Conservation (phyloP, 257 asterid species). For the Fraxinus anomala region DNA sequence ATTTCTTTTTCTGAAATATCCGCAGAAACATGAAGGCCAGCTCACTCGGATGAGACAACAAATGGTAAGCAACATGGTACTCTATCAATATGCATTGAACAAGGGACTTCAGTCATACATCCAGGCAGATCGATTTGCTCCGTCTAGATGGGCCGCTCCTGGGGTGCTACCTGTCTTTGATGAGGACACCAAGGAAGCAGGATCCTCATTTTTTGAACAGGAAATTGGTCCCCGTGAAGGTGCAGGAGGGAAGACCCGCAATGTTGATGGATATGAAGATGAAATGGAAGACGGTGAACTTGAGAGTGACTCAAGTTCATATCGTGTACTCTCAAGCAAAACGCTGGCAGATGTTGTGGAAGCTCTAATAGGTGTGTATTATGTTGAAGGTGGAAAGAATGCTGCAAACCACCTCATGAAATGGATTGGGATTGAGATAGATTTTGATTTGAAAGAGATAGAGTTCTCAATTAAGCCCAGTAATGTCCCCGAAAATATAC, state of each 20-base stretch:
- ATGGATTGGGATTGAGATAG: slow-evolving; percentile 89
- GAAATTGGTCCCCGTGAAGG: slow-evolving; percentile 35
- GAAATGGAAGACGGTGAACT: slow-evolving; percentile 97
- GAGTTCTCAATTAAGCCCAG: slow-evolving; percentile 51
- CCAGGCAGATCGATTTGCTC: slow-evolving; percentile 98
- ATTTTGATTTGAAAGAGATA: slow-evolving; percentile 65
- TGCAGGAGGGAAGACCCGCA: slow-evolving; percentile 30
- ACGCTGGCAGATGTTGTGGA: slow-evolving; percentile 98
- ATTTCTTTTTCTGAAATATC: slow-evolving; percentile 81
- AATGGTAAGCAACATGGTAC: slow-evolving; percentile 92
- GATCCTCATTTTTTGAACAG: slow-evolving; percentile 51
- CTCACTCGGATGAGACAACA: slow-evolving; percentile 97
- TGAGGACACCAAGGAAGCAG: slow-evolving; percentile 76
- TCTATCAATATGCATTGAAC: slow-evolving; percentile 72
- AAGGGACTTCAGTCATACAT: slow-evolving; percentile 92
- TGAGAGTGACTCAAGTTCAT: slow-evolving; percentile 89
- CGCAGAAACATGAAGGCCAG: slow-evolving; percentile 98
- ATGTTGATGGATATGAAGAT: slow-evolving; percentile 54
- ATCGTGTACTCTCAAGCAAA: slow-evolving; percentile 95
- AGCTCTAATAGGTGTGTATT: slow-evolving; percentile 89
- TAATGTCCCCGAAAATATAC: slow-evolving; percentile 64
- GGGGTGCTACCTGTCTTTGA: slow-evolving; percentile 96
- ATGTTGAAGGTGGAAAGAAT: slow-evolving; percentile 88
- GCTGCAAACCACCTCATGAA: slow-evolving; percentile 97
- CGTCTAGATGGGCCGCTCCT: slow-evolving; percentile 99